These are phyloP conservation scores for Tricholoma hemisulphureum DNA, from an alignment of 768 basidiomycete species.

Conservation along the genomic window DNA sequence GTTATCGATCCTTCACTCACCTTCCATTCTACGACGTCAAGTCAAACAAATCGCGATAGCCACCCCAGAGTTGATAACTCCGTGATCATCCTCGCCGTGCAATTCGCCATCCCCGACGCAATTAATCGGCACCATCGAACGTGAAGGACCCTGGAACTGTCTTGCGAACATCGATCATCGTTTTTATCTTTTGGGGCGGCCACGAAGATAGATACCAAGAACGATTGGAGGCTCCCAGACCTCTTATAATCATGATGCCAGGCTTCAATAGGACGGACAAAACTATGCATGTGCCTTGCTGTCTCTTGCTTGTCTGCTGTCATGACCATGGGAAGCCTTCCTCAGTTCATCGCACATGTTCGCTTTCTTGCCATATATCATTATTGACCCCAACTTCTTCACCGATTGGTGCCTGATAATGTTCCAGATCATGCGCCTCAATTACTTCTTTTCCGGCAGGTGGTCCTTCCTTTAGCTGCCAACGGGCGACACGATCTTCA, in stretches of 20 bases:
- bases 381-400: constrained; percentile 11
- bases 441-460: background rate
- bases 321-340: constrained; percentile 22
- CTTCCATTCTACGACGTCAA: background rate
- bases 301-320: constrained; percentile 15
- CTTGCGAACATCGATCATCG: background rate
- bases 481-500: background rate
- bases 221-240: background rate
- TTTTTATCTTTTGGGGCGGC: too few species aligned
- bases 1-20: background rate
- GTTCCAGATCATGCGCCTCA: constrained; percentile 1
- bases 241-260: constrained; percentile 2
- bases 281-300: constrained; percentile 13
- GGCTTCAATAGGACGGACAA: background rate
- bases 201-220: too few species aligned
- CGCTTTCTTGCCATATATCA: constrained; percentile 22
- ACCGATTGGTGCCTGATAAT: too few species aligned
- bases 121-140: background rate
- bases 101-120: background rate
- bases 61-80: background rate
- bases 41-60: background rate
- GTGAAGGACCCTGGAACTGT: background rate
- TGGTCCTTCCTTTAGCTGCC: background rate
- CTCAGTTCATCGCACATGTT: constrained; percentile 18
- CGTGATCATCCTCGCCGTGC: background rate